Evolutionary conservation across 441 rosid genomes (phyloP).

Genomic region (Populus tomentosa): DNA sequence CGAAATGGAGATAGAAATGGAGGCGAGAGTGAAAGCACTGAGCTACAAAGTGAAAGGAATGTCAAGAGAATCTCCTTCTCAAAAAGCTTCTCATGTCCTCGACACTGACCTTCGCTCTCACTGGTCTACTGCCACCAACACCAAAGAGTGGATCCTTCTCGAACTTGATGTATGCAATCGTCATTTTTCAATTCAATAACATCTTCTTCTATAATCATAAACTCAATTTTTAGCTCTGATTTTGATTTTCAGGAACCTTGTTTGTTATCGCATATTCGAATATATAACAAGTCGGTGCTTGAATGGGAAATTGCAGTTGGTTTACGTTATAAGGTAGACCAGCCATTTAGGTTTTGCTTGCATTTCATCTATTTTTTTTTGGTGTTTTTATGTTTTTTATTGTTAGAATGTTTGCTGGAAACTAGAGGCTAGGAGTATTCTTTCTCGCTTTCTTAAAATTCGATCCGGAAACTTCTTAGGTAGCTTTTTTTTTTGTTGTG

Average conservation of each 20-base stretch:
- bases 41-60: constrained; percentile 72
- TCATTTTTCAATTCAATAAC: not conserved
- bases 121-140: constrained; percentile 87
- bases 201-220: not conserved
- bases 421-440: too few species aligned
- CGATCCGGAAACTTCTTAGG: not conserved
- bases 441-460: too few species aligned
- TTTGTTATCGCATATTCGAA: constrained; percentile 65
- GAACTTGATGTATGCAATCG: constrained; percentile 62
- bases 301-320: constrained; percentile 94
- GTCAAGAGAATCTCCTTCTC: constrained; percentile 76
- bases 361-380: not conserved
- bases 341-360: constrained; percentile 2
- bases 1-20: constrained; percentile 68
- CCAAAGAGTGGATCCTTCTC: constrained; percentile 84
- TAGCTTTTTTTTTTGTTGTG: not conserved
- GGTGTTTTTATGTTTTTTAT: not conserved
- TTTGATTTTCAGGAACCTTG: constrained; percentile 71
- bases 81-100: constrained; percentile 68
- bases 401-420: not conserved
- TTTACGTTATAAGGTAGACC: constrained; percentile 67
- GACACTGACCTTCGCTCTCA: constrained; percentile 82
- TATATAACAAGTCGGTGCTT: constrained; percentile 82
- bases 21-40: constrained; percentile 68
- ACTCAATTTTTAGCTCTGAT: too few species aligned